These are phyloP conservation scores for Boletellus emodensis DNA, from an alignment of 768 basidiomycete genomes.

Conservation along the genomic window DNA sequence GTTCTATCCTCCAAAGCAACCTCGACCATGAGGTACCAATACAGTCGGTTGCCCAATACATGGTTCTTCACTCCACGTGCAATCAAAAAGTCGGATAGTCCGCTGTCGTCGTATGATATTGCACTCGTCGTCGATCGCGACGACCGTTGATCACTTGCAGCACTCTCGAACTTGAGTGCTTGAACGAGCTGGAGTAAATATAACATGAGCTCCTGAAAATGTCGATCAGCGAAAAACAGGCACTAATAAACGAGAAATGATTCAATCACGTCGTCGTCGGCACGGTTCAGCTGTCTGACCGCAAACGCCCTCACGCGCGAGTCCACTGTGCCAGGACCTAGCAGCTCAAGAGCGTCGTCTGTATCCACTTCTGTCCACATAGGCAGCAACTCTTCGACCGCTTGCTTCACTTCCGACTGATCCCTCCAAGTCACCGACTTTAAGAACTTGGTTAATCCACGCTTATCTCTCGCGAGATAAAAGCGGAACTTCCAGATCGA, in stretches of 20 bases:
- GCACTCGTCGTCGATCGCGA: conserved; percentile 70
- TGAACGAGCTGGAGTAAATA: conserved; percentile 97
- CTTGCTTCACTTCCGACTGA: conserved; percentile 93
- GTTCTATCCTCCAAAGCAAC: conserved; percentile 81
- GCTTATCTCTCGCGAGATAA: conserved; percentile 87
- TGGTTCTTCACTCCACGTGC: conserved; percentile 76
- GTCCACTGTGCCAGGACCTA: conserved; percentile 87
- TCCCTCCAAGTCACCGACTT: conserved; percentile 98
- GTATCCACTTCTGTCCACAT: conserved; percentile 97
- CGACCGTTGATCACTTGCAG: conserved; percentile 70
- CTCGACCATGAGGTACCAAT: conserved; percentile 99
- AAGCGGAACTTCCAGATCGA: conserved; percentile 99
- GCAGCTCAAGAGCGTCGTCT: conserved; percentile 91
- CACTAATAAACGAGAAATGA: background rate
- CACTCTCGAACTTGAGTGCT: conserved; percentile 93
- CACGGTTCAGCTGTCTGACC: conserved; percentile 82
- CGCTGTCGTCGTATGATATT: conserved; percentile 86
- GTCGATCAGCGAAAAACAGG: background rate
- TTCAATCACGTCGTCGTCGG: conserved; percentile 84
- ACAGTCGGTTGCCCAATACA: conserved; percentile 84
- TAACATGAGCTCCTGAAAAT: conserved; percentile 74
- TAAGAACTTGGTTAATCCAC: conserved; percentile 94
- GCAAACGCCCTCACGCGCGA: conserved; percentile 93
- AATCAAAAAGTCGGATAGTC: conserved; percentile 90
- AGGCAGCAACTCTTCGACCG: conserved; percentile 91